Evolutionary conservation across 257 asterid genomes (phyloP), one percentile per base, ranked within the genome.

Genomic region (Capsicum pubescens): DNA sequence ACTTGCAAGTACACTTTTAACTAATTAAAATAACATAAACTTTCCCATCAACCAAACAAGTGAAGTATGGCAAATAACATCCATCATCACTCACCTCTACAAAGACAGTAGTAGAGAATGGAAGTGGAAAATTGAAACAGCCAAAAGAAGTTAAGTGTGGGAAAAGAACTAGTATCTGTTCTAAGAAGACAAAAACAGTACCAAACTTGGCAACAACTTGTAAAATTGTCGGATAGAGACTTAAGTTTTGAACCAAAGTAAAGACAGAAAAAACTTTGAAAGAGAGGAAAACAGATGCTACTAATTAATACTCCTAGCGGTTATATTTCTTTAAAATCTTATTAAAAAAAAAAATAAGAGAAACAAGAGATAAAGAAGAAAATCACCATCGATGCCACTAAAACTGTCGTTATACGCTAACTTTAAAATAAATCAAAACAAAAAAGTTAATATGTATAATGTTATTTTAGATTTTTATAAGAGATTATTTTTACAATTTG

Each of bases 71-170:
- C 44, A 39, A 39, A 39, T 39, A 39, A 39, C 44, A 39, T 4
- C 44, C 32, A 26, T 26, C 32, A 26, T 26, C 32, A 26, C 32
- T 26, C 32, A 26, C 32, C 32, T 26, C 32, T 26, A 26, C 32
- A 1, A 26, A 26, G 32, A 26, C 32, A 26, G 32, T 26, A 26
- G 5, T 39, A 39, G 44, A 39, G 44, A 39, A 39, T 39, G 44
- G 44, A 39, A 10, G 55, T 44, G 8, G 48, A 55, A 55, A 26
- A 35, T 35, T 67, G 36, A n/a, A 35, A 12, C 14, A 67, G 74
- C 48, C 19, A 35, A 16, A 59, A 83, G 54, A 82, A 54, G 56
- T 46, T 52, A 89, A 80, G 59, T 83, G 85, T 84, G 60, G 63
- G 82, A 42, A 56, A 54, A 69, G 42, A 81, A 9, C 35, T 67